Evolutionary conservation across 1,139 yeast genomes (phyloP), one percentile per base, ranked within the genome.

Genomic region (Debaryomyces psychrophilus): DNA sequence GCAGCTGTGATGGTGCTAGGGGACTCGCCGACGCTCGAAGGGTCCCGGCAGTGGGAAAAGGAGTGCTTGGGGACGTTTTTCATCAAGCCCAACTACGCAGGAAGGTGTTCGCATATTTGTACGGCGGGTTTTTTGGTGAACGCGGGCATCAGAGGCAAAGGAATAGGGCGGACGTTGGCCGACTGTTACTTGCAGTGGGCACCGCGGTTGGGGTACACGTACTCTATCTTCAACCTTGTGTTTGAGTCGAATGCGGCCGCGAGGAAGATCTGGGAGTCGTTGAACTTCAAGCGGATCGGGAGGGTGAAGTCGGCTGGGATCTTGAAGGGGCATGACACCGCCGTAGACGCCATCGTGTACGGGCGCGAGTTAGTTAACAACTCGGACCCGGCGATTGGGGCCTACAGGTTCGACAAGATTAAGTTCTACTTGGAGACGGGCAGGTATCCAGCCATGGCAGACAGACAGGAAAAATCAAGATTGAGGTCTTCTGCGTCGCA

Each of bases 121-220:
- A 89, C 96, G 0, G 96, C 90, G 2, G 87, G 86, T 27, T 88
- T 93, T 55, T 69, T 93, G 44, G 98, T 93, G 2, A 90, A 90
- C 64, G 95, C 96, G 1, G 96, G 96, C 51, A 88, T 88, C 52
- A 70, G 99, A 55, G 93, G 95, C n/a, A 87, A 86, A 60, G 97
- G 98, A 3, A 87, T 93, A 37, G 99, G 99, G 4, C 73, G 84
- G 48, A 87, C 95, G 0, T 65, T 93, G 52, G 85, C 90, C 8
- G 95, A 89, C 56, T 85, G 95, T 54, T 90, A 82, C 57, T 64
- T 90, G 23, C 90, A 86, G 52, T 93, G 98, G 98, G 90, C 97
- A 1, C 95, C 95, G 4, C 73, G 83, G 50, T 71, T 92, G 37
- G 97, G 97, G 1, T 93, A 87, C 65, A 86, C 92, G 0, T 87